These are phyloP conservation scores for Cenchrus americanus DNA, from an alignment of 176 grass and related monocot genomes.

Conservation along the genomic window DNA sequence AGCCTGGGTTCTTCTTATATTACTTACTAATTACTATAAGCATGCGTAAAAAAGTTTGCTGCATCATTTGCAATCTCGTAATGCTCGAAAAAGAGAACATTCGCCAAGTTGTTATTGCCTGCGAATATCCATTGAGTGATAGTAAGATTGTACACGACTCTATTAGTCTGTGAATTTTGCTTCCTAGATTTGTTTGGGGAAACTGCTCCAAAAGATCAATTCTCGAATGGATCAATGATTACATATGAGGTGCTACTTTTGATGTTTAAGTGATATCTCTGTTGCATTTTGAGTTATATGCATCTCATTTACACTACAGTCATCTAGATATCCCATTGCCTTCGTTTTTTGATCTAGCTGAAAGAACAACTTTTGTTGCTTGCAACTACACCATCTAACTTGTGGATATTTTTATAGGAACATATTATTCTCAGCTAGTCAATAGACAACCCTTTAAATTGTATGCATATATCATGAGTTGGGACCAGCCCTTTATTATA, in stretches of 20 bases:
- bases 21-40: background rate
- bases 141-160: background rate
- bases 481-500: background rate
- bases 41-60: constrained; percentile 13
- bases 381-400: background rate
- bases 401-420: background rate
- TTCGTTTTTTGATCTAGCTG: constrained; percentile 20
- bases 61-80: background rate
- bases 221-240: background rate
- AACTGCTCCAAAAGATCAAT: background rate
- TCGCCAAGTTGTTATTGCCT: background rate
- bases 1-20: background rate
- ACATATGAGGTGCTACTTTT: background rate
- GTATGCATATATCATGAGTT: background rate
- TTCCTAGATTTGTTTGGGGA: background rate
- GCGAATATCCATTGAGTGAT: constrained; percentile 8
- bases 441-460: background rate
- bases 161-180: constrained; percentile 7
- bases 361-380: constrained; percentile 6
- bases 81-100: background rate
- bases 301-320: background rate
- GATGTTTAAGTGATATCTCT: background rate
- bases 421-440: background rate
- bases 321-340: background rate
- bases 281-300: constrained; percentile 2